Conservation (phyloP, 2,329 filamentous ascomycete species). For the Tolypocladium tropicale region DNA sequence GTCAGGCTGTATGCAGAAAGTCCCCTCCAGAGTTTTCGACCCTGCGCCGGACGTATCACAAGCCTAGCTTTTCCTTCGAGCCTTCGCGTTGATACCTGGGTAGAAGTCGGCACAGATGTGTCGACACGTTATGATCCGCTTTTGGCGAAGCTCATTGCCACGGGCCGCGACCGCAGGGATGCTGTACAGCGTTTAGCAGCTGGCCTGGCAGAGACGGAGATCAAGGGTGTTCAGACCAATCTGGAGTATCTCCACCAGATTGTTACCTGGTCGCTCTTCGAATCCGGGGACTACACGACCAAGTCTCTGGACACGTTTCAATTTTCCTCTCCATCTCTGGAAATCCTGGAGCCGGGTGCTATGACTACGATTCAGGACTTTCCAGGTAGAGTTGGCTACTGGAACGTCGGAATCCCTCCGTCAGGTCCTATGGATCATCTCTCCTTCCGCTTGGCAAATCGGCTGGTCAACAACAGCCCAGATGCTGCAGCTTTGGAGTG, state of each 20-base stretch:
- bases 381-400: slow-evolving; percentile 25
- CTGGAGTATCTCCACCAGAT: slow-evolving; percentile 21
- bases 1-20: slow-evolving; percentile 35
- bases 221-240: slow-evolving; percentile 24
- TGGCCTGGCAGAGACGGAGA: slow-evolving; percentile 41
- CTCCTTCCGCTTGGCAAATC: slow-evolving; percentile 23
- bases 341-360: slow-evolving; percentile 24
- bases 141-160: slow-evolving; percentile 65
- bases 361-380: slow-evolving; percentile 30
- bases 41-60: slow-evolving; percentile 48
- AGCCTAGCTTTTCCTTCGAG: slow-evolving; percentile 43
- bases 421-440: slow-evolving; percentile 30
- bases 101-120: slow-evolving; percentile 58
- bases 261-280: slow-evolving; percentile 16
- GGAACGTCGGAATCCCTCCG: slow-evolving; percentile 28
- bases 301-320: slow-evolving; percentile 21
- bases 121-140: slow-evolving; percentile 69
- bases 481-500: slow-evolving; percentile 22
- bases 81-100: slow-evolving; percentile 53
- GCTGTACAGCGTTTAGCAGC: slow-evolving; percentile 52
- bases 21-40: slow-evolving; percentile 46
- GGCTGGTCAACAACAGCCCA: slow-evolving; percentile 20
- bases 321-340: slow-evolving; percentile 16
- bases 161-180: slow-evolving; percentile 45
- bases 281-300: slow-evolving; percentile 19